Conservation (phyloP, 2,329 filamentous ascomycete genomes). For the Parascedosporium putredinis region DNA sequence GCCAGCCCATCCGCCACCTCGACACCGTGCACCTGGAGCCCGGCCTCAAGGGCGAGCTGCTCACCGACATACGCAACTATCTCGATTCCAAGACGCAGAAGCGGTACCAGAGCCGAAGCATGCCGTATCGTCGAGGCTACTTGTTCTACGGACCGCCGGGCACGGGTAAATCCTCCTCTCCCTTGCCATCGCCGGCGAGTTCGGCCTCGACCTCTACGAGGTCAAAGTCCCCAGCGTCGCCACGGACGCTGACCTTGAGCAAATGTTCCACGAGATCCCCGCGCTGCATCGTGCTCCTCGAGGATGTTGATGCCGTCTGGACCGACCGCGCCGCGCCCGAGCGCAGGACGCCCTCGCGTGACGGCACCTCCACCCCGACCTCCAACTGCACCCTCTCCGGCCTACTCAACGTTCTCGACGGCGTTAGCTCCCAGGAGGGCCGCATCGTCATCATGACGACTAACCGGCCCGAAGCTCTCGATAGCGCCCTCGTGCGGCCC, state of each 20-base stretch:
- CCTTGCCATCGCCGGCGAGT: conserved; percentile 58
- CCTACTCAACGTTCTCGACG: conserved; percentile 72
- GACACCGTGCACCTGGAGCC: conserved; percentile 57
- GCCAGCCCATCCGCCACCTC: conserved; percentile 45
- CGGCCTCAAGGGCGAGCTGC: conserved; percentile 45
- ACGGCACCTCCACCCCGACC: conserved; percentile 22
- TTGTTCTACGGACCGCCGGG: conserved; percentile 75
- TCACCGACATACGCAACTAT: conserved; percentile 53
- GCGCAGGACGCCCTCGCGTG: conserved; percentile 13
- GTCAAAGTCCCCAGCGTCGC: conserved; percentile 55
- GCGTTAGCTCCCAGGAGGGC: conserved; percentile 55
- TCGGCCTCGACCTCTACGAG: conserved; percentile 63
- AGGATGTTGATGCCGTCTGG: conserved; percentile 67
- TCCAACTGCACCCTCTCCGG: conserved; percentile 59
- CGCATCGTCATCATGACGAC: conserved; percentile 55
- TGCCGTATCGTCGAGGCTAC: conserved; percentile 78
- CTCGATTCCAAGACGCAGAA: conserved; percentile 50
- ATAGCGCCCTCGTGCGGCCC: conserved; percentile 51
- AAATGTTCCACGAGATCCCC: conserved; percentile 57
- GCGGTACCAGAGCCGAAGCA: conserved; percentile 80
- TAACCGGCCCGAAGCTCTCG: conserved; percentile 50
- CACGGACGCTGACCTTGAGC: conserved; percentile 55
- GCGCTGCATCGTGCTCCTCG: conserved; percentile 62
- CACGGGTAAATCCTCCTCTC: conserved; percentile 68
- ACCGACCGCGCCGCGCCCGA: conserved; percentile 48